Evolutionary conservation across 2,329 filamentous ascomycete species (phyloP), one percentile per base, ranked within the genome.

Genomic region (Arthrinium phaeospermum): DNA sequence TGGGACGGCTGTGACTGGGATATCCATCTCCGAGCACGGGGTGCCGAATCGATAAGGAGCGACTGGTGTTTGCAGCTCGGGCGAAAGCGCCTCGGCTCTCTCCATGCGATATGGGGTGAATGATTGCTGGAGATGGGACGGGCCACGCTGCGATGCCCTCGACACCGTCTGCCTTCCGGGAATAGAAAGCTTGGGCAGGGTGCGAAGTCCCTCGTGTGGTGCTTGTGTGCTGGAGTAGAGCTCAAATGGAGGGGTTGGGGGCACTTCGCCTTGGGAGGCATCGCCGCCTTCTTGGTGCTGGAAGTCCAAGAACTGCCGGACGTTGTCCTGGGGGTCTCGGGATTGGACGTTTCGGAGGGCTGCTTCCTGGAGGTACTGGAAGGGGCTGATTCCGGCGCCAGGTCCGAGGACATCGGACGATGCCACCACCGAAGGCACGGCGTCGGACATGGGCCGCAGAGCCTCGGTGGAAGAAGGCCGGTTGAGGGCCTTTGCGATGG

Each of bases 341-440:
- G 87, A 86, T 79, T 93, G 88, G 45, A 98, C 80, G 74, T 87
- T 90, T 72, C 91, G 90, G 22, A 98, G 90, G 57, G 87, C 88
- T 68, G 92, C 90, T 80, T 95, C 92, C 77, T 95, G 92, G 49
- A 98, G 88, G 74, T 91, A 90, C 72, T 89, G 88, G 73, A 95
- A 87, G 34, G 91, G 86, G 30, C 92, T 88, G 16, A 91, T 80
- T 67, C 80, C 83, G 47, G 88, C 82, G 10, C 89, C 89, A 7
- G 93, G 92, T 2, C 95, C 95, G 74, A 98, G 88, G 14, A 97
- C 88, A 82, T 98, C 96, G 1, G 95, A 98, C 0, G 96, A 98
- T 37, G 95, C 96, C 70, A 97, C 92, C 13, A 98, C 88, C 1
- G 95, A 98, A 13, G 93, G 93, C 4, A 92, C 89, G 27, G 90